Evolutionary conservation across 1,284 basidiomycete species (phyloP).

Genomic region (Cryptococcus sp.): DNA sequence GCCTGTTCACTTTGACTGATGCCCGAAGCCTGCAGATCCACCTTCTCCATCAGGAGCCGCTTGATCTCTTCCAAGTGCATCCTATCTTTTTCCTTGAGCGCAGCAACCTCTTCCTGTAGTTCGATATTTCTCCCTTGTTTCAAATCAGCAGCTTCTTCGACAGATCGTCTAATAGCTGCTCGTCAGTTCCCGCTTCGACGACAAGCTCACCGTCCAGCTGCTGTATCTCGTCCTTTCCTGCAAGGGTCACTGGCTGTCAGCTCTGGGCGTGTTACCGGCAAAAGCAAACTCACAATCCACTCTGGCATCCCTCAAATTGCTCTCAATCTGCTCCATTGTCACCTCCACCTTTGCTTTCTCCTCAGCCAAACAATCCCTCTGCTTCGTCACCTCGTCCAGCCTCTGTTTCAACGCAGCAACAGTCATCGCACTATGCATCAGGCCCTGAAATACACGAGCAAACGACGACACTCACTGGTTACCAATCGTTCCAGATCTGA

Average conservation of each 20-base stretch:
- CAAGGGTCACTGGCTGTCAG: slow-evolving; percentile 36
- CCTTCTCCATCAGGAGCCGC: slow-evolving; percentile 77
- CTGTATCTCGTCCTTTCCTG: slow-evolving; percentile 49
- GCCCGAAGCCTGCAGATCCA: slow-evolving; percentile 77
- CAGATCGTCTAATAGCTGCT: not conserved
- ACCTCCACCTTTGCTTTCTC: slow-evolving; percentile 36
- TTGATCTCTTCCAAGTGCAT: slow-evolving; percentile 92
- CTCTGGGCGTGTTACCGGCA: not conserved
- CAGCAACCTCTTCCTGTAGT: slow-evolving; percentile 63
- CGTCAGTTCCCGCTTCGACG: not conserved
- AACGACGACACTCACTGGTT: slow-evolving; percentile 75
- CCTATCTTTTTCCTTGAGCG: slow-evolving; percentile 73
- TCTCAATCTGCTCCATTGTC: slow-evolving; percentile 61
- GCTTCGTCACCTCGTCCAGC: slow-evolving; percentile 78
- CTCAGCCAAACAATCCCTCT: slow-evolving; percentile 67
- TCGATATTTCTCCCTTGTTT: too few relatives aligned
- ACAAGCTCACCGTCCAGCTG: not conserved
- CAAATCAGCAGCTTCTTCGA: too few relatives aligned
- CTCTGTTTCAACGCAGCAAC: slow-evolving; percentile 79
- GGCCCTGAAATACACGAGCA: slow-evolving; percentile 1
- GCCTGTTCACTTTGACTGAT: slow-evolving; percentile 77
- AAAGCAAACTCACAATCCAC: slow-evolving; percentile 64
- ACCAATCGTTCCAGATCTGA: slow-evolving; percentile 71
- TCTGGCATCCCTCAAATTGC: slow-evolving; percentile 74
- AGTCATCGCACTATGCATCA: slow-evolving; percentile 63